Conservation (phyloP, 345 rosid genomes). For the Salix arbutifolia region DNA sequence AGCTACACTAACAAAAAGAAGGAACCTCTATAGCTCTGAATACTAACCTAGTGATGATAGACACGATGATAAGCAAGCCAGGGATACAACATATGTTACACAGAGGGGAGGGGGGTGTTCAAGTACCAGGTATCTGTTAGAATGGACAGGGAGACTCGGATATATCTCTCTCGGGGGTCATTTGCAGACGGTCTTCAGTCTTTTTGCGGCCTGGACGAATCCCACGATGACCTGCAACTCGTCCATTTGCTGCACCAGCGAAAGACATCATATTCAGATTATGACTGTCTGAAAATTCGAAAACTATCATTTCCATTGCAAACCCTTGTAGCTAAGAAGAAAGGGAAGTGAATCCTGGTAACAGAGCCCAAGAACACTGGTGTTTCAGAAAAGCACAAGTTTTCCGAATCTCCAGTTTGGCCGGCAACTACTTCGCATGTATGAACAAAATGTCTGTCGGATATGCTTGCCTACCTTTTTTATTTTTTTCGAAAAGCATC, state of each 20-base stretch:
- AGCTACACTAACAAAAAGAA: conserved; percentile 36
- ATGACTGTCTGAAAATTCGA: not conserved
- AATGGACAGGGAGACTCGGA: conserved; percentile 1
- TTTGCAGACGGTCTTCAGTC: conserved; percentile 59
- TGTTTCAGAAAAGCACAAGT: not conserved
- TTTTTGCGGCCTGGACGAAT: conserved; percentile 86
- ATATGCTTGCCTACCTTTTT: not conserved
- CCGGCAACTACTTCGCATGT: not conserved
- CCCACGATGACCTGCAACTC: conserved; percentile 95
- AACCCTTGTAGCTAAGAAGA: not conserved
- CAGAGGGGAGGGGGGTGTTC: conserved; percentile 20
- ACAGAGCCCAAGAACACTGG: not conserved
- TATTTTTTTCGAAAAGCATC: not conserved
- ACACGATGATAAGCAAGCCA: conserved; percentile 19
- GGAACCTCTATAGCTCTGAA: conserved; percentile 42
- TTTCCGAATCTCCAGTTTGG: not conserved
- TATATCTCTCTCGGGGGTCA: conserved; percentile 1
- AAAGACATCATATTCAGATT: not conserved
- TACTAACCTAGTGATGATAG: conserved; percentile 23
- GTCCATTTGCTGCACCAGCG: conserved; percentile 69
- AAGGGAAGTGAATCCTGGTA: not conserved
- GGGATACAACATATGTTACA: conserved; percentile 37
- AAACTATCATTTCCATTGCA: not conserved
- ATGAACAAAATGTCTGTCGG: not conserved
- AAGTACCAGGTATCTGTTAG: conserved; percentile 17